Evolutionary conservation across 768 basidiomycete genomes (phyloP).

Genomic region (Mycena albidolilacea): DNA sequence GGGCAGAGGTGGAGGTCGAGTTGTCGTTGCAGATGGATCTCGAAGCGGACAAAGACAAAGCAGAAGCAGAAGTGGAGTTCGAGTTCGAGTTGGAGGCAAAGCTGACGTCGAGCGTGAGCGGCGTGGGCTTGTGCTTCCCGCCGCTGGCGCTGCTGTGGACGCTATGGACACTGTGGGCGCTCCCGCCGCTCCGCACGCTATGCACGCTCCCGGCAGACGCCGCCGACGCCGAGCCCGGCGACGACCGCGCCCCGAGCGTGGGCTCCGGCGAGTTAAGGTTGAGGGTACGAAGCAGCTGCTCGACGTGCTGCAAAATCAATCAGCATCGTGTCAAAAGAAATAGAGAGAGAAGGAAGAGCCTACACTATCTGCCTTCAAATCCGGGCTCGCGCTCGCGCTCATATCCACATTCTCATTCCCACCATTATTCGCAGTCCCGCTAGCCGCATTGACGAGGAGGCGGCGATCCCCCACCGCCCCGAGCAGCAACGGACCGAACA

Average conservation of each 20-base stretch:
- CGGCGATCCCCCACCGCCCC: constrained; percentile 70
- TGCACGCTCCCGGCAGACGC: constrained; percentile 55
- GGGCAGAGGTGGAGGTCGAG: constrained; percentile 17
- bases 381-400: constrained; percentile 29
- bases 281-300: constrained; percentile 83
- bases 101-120: constrained; percentile 36
- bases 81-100: constrained; percentile 11
- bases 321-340: constrained; percentile 40
- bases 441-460: too few relatives aligned
- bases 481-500: constrained; percentile 69
- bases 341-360: constrained; percentile 43
- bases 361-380: constrained; percentile 57
- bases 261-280: constrained; percentile 85
- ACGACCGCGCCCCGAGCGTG: constrained; percentile 57
- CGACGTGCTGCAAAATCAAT: constrained; percentile 72
- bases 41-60: neutral
- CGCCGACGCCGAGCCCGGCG: constrained; percentile 58
- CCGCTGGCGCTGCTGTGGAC: constrained; percentile 10
- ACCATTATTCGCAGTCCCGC: constrained; percentile 35
- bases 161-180: constrained; percentile 1
- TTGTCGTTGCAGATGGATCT: constrained; percentile 4
- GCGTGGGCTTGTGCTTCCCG: constrained; percentile 22
- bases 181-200: neutral
- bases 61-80: constrained; percentile 8
- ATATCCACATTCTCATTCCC: constrained; percentile 59